Conservation (phyloP, 1,284 basidiomycete species). For the Phellopilus nigrolimitatus region DNA sequence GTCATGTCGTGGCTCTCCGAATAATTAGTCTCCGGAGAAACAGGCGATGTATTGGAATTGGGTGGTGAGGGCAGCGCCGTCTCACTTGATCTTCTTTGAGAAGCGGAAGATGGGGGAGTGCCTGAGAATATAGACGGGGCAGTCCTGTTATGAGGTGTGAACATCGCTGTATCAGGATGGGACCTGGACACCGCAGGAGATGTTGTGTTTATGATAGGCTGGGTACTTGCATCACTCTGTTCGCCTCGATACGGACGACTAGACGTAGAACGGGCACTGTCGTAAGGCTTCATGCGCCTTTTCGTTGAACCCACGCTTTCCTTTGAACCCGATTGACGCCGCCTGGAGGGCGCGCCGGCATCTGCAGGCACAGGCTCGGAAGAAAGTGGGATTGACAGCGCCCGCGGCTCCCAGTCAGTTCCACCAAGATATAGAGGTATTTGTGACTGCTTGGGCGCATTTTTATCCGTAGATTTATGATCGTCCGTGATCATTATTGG, state of each 20-base stretch:
- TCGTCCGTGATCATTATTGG: constrained; percentile 99
- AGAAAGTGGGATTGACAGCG: constrained; percentile 25
- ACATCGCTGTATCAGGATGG: not conserved
- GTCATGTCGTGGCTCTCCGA: constrained; percentile 11
- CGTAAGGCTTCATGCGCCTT: constrained; percentile 58
- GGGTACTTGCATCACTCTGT: not conserved
- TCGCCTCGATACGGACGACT: not conserved
- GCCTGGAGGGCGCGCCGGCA: constrained; percentile 37
- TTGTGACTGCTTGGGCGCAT: constrained; percentile 25
- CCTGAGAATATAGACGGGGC: constrained; percentile 12
- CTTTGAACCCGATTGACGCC: constrained; percentile 35
- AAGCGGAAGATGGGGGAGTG: constrained; percentile 7
- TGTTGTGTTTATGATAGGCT: constrained; percentile 4
- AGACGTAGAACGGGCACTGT: constrained; percentile 26
- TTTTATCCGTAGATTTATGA: constrained; percentile 75
- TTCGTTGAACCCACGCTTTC: constrained; percentile 27
- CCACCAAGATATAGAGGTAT: constrained; percentile 22
- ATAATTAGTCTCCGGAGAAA: constrained; percentile 11
- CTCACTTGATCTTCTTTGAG: constrained; percentile 4
- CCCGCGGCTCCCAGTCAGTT: constrained; percentile 23
- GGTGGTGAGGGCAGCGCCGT: constrained; percentile 13
- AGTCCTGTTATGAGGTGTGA: constrained; percentile 7
- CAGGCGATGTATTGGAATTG: constrained; percentile 14
- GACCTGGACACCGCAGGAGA: not conserved
- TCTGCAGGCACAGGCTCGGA: constrained; percentile 38